Evolutionary conservation across 148 eudicot genomes (phyloP), one percentile per base, ranked within the genome.

Genomic region (Persicaria tinctoria): DNA sequence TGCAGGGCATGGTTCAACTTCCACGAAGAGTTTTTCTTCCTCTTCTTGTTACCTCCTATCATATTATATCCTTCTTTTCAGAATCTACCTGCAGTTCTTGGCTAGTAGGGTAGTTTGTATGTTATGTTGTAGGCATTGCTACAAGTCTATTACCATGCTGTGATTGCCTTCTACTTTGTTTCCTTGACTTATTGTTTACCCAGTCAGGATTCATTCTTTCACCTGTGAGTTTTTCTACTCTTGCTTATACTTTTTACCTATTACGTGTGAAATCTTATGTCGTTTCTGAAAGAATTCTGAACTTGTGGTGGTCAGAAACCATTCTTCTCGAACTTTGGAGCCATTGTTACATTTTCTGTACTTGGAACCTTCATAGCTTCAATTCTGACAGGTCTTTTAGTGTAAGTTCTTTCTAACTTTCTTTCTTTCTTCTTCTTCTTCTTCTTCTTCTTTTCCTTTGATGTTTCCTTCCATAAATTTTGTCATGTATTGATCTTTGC

Each of bases 1-100:
- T 32, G 78, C 86, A 95, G 99, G 97, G 74, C 87, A 11, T 95
- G 99, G 99, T 92, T 95, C 80, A 95, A 95, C 87, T 95, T 95
- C 81, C 99, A 95, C 57, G 99, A 95, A 77, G 99, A 95, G 85
- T 95, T 95, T 77, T 95, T 95, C 90, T 95, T 95, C 87, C 91
- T 95, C 60, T 95, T 95, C 80, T 76, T 95, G 88, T 76, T 95
- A 71, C 99, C 97, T 48, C 99, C 99, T 3, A 95, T 95, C 77
- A 95, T 95, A 85, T 95, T 93, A 93, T 93, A 93, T 93, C 98
- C 97, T 74, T 78, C 70, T 46, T 14, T 66, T 41, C 46, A 13
- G 18, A 66, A 66, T 64, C 9, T 41, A 38, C 41, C 44, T 44
- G 27, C 46, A 27, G 5, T 32, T 41, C 44, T 41, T 32, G 17